Percentiles rank a stretch among this genome's conserved stretches.
Evolutionary conservation across 2,329 filamentous ascomycete genomes (phyloP).

Genomic region (Aureobasidium pullulans): DNA sequence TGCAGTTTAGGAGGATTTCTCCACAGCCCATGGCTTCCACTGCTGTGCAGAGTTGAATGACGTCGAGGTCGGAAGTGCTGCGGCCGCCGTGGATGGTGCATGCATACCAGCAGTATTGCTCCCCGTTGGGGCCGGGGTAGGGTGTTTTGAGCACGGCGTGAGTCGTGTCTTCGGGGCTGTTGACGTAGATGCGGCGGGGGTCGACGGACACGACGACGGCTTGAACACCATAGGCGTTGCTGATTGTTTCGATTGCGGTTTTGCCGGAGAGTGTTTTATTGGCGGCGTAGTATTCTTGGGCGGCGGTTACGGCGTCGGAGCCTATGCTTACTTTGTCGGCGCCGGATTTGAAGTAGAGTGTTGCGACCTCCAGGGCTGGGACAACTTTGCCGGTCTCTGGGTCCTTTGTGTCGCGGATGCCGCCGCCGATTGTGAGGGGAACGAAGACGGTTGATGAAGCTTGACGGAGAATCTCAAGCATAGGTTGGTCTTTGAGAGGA

Average conservation of each 20-base stretch:
- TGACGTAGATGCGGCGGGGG: slow-evolving; percentile 82
- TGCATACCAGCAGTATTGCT: slow-evolving; percentile 88
- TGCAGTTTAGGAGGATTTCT: slow-evolving; percentile 94
- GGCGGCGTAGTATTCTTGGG: slow-evolving; percentile 76
- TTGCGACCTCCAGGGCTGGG: slow-evolving; percentile 87
- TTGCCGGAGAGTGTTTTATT: slow-evolving; percentile 64
- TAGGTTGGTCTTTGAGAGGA: slow-evolving; percentile 82
- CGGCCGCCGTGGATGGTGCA: slow-evolving; percentile 95
- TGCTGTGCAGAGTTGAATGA: slow-evolving; percentile 76
- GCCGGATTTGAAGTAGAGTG: slow-evolving; percentile 93
- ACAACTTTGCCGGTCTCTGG: slow-evolving; percentile 70
- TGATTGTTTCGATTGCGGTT: slow-evolving; percentile 94
- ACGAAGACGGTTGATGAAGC: slow-evolving; percentile 92
- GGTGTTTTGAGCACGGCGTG: slow-evolving; percentile 69
- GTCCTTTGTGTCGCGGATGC: slow-evolving; percentile 88
- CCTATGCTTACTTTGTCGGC: slow-evolving; percentile 98
- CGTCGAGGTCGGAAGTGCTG: slow-evolving; percentile 89
- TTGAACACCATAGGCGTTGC: slow-evolving; percentile 86
- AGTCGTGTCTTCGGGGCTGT: slow-evolving; percentile 57
- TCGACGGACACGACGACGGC: slow-evolving; percentile 95
- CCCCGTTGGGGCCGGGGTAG: slow-evolving; percentile 64
- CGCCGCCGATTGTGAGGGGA: slow-evolving; percentile 88
- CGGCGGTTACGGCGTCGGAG: slow-evolving; percentile 85
- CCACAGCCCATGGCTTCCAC: slow-evolving; percentile 95
- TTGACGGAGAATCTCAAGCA: slow-evolving; percentile 85